Conservation (phyloP, 225 moss, liverwort and hornwort genomes). For the Pseudisothecium myosuroides region DNA sequence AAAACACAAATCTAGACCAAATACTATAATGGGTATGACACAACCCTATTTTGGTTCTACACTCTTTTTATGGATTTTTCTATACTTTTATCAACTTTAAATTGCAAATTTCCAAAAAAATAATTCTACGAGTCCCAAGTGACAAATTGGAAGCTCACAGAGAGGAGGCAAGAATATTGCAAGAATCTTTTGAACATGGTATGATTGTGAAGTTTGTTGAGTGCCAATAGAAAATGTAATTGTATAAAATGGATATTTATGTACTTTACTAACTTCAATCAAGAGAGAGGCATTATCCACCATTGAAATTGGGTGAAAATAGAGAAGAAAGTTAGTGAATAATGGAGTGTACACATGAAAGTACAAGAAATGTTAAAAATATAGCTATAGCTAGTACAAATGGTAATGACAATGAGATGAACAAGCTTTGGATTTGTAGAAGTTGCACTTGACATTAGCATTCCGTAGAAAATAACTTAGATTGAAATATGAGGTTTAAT, state of each 20-base stretch:
- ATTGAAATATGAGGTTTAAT: neutral
- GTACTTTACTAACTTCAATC: neutral
- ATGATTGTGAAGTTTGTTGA: neutral
- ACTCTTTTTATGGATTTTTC: no score
- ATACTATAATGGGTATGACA: no score
- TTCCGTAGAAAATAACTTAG: accelerated
- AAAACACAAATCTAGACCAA: no score
- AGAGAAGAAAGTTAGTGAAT: neutral
- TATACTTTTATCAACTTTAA: no score
- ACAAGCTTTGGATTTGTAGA: neutral
- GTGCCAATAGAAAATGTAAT: accelerated
- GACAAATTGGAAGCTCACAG: no score
- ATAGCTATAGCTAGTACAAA: neutral
- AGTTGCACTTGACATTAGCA: neutral
- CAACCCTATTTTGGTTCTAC: no score
- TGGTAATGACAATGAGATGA: neutral
- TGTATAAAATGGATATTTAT: neutral
- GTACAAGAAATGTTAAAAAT: neutral
- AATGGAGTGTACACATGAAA: neutral
- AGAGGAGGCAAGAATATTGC: accelerated
- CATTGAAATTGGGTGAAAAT: neutral
- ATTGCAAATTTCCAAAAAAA: no score
- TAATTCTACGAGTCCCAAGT: no score
- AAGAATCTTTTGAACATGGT: neutral
- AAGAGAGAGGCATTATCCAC: neutral